Percentiles rank a stretch among this genome's conserved stretches.
Conservation (phyloP, 495 filamentous ascomycete genomes). For the Daldinia childiae region DNA sequence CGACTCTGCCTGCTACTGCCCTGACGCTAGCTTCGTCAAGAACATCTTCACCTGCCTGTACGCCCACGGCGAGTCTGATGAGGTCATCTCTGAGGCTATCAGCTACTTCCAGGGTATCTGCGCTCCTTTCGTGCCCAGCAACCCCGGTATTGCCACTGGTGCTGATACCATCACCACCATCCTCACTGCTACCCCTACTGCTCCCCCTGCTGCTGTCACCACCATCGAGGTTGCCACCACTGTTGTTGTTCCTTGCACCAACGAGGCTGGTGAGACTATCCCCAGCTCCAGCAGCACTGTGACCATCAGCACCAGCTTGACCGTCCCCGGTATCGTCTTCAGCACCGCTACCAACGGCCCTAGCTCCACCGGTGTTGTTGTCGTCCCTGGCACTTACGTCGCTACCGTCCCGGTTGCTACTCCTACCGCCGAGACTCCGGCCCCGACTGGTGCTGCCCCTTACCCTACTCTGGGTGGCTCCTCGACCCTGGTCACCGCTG, state of each 20-base stretch:
- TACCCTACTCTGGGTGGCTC: constrained; percentile 41
- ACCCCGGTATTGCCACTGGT: constrained; percentile 85
- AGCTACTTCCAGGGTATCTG: constrained; percentile 93
- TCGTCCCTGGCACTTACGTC: constrained; percentile 59
- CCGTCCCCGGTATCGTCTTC: constrained; percentile 80
- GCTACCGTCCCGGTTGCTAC: not conserved
- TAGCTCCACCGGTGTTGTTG: constrained; percentile 54
- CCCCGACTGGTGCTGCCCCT: constrained; percentile 25
- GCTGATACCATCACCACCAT: constrained; percentile 65
- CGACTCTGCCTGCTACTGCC: constrained; percentile 87
- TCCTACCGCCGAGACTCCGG: not conserved
- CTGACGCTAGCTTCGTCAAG: constrained; percentile 74
- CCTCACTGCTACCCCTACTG: constrained; percentile 61
- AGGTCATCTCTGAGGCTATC: constrained; percentile 74
- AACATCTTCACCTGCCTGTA: constrained; percentile 85
- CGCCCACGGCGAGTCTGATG: constrained; percentile 72
- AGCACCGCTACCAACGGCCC: constrained; percentile 60
- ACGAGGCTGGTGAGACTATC: constrained; percentile 59
- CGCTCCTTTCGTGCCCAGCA: constrained; percentile 73
- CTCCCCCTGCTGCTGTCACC: constrained; percentile 60
- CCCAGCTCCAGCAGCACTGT: constrained; percentile 63
- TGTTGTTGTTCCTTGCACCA: constrained; percentile 62
- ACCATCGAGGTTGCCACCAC: constrained; percentile 67
- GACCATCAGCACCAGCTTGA: constrained; percentile 66
- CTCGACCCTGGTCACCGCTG: constrained; percentile 40